phyloP scores from a whole-genome alignment of 495 filamentous ascomycete species.

The Trichoderma virens region DNA sequence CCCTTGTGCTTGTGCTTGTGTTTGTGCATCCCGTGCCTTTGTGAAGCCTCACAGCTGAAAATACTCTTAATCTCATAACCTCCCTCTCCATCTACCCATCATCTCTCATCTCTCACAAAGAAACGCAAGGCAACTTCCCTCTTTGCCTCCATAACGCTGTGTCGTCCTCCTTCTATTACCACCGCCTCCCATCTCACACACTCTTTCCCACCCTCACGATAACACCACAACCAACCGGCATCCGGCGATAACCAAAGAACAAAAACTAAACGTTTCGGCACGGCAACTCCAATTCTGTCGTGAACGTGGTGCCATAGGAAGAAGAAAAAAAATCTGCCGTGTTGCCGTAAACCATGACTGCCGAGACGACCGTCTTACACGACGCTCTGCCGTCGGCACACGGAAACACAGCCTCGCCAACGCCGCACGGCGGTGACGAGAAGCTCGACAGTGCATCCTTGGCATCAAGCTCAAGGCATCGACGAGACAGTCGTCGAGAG shows the following conservation, averaged over 20 bases:
- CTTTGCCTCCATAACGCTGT: neutral
- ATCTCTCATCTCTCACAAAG: neutral
- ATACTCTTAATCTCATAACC: neutral
- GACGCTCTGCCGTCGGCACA: constrained; percentile 1
- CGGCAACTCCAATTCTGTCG: too few species aligned
- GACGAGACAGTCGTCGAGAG: neutral
- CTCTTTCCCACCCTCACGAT: neutral
- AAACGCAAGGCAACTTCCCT: neutral
- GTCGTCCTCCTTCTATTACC: neutral
- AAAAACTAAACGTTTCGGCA: too few species aligned
- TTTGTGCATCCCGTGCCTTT: neutral
- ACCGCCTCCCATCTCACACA: neutral
- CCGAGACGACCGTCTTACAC: constrained; percentile 5
- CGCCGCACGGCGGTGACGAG: constrained; percentile 5
- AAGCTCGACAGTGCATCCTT: neutral
- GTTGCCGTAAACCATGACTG: neutral
- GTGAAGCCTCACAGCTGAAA: neutral
- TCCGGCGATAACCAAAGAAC: neutral
- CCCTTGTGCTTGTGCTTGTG: neutral
- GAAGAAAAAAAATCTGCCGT: neutral
- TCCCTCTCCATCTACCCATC: neutral
- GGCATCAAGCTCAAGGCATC: neutral
- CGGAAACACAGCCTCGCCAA: neutral
- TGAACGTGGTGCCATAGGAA: too few species aligned
- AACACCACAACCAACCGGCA: neutral